These are phyloP conservation scores for Yamadazyma membranifaciens DNA, from an alignment of 1,139 yeast genomes.

Conservation along the genomic window DNA sequence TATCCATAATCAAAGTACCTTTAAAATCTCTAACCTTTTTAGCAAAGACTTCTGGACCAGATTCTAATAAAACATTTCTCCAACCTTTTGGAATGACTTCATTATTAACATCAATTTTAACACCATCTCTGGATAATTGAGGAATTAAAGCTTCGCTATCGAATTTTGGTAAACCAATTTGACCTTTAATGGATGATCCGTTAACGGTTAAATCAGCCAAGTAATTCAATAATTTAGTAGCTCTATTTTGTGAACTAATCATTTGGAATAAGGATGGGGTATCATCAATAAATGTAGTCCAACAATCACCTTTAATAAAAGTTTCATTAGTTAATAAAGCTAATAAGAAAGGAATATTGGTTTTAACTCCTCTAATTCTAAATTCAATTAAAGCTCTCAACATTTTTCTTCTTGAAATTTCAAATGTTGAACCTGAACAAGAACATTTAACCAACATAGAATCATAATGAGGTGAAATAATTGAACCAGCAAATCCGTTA, in stretches of 20 bases:
- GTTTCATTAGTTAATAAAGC: conserved; percentile 91
- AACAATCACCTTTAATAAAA: conserved; percentile 85
- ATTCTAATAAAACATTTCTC: conserved; percentile 80
- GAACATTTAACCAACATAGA: conserved; percentile 98
- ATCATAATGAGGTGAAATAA: conserved; percentile 96
- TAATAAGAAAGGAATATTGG: conserved; percentile 92
- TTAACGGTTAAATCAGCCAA: conserved; percentile 92
- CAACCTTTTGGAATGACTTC: conserved; percentile 74
- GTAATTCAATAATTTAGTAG: conserved; percentile 85
- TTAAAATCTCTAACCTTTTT: conserved; percentile 77
- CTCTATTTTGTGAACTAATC: conserved; percentile 95
- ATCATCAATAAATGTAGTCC: conserved; percentile 99
- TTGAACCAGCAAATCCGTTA: conserved; percentile 98
- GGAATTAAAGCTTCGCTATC: conserved; percentile 75
- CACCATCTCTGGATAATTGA: conserved; percentile 51
- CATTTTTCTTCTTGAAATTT: conserved; percentile 97
- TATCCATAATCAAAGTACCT: conserved; percentile 93
- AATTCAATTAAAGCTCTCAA: conserved; percentile 93
- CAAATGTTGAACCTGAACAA: conserved; percentile 94
- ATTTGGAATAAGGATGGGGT: conserved; percentile 94
- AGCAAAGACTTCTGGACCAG: conserved; percentile 90
- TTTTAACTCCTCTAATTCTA: conserved; percentile 98
- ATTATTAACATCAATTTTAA: conserved; percentile 55
- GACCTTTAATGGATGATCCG: conserved; percentile 95
- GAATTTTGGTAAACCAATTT: conserved; percentile 86